Conservation (phyloP, 2,329 filamentous ascomycete genomes). For the Stagonosporopsis vannaccii region DNA sequence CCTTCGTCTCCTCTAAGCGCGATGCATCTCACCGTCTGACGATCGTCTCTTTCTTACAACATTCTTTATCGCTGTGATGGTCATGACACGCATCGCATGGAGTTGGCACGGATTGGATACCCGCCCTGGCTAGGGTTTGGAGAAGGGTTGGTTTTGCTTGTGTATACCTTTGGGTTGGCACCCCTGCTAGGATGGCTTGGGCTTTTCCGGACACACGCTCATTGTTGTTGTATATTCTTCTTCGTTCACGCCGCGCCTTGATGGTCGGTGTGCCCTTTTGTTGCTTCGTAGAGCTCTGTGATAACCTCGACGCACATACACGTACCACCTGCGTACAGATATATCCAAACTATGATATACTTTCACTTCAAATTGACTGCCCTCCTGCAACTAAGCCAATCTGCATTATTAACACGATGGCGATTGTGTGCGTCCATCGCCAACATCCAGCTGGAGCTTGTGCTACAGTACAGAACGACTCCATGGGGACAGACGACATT, state of each 20-base stretch:
- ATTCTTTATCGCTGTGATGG: conserved; percentile 13
- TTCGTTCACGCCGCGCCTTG: conserved; percentile 18
- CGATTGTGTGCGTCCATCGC: too few relatives aligned
- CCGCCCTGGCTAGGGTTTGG: conserved; percentile 17
- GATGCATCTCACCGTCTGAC: conserved; percentile 5
- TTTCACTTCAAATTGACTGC: neutral
- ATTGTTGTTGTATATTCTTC: conserved; percentile 17
- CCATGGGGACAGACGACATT: too few relatives aligned
- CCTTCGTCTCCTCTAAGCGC: conserved; percentile 30
- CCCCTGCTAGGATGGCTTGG: conserved; percentile 12
- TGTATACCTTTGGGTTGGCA: conserved; percentile 21
- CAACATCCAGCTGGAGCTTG: too few relatives aligned
- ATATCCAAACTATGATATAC: conserved; percentile 11
- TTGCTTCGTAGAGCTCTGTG: conserved; percentile 13
- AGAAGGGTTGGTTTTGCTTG: conserved; percentile 26
- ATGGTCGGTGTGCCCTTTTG: conserved; percentile 17
- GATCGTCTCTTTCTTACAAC: conserved; percentile 12
- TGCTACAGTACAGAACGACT: too few relatives aligned
- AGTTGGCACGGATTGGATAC: conserved; percentile 29
- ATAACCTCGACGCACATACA: conserved; percentile 14
- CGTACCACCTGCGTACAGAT: conserved; percentile 12
- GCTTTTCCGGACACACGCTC: conserved; percentile 11
- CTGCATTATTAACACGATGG: too few relatives aligned
- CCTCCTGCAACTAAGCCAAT: neutral
- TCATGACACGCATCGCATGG: conserved; percentile 30